Percentiles rank a stretch among this genome's conserved stretches.
Evolutionary conservation across 805 yeast species (phyloP).

Genomic region (Metschnikowia colocasiae): DNA sequence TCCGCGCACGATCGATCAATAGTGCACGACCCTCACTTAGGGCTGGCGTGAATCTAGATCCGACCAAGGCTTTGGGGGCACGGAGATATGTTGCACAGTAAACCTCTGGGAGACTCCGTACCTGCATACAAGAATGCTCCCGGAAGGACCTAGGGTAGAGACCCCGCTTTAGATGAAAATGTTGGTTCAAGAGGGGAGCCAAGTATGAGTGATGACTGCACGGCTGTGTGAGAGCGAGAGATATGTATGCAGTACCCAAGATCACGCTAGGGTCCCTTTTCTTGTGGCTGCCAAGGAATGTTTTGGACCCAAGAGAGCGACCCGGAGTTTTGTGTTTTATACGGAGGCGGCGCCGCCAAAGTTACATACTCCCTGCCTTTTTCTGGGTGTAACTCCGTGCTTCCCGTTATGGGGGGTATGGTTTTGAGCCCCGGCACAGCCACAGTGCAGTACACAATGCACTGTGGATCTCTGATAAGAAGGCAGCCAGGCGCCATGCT

Average conservation of each 20-base stretch:
- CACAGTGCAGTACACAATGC: neutral
- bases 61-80: no score
- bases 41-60: neutral
- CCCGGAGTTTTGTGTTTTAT: neutral
- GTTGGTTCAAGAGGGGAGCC: neutral
- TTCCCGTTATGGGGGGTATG: neutral
- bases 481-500: neutral
- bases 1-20: neutral
- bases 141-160: no score
- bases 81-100: no score
- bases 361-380: neutral
- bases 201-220: neutral
- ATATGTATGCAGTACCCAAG: neutral
- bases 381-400: neutral
- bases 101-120: no score
- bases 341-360: no score
- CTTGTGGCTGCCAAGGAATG: neutral
- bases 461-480: constrained; percentile 3
- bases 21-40: constrained; percentile 2
- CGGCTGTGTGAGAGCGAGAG: neutral
- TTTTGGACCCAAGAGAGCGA: neutral
- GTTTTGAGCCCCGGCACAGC: neutral
- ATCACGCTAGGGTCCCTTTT: no score
- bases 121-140: no score
- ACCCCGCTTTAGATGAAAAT: neutral